Conservation (phyloP, 352 stramenopile species). For the Phytophthora hibernalis region DNA sequence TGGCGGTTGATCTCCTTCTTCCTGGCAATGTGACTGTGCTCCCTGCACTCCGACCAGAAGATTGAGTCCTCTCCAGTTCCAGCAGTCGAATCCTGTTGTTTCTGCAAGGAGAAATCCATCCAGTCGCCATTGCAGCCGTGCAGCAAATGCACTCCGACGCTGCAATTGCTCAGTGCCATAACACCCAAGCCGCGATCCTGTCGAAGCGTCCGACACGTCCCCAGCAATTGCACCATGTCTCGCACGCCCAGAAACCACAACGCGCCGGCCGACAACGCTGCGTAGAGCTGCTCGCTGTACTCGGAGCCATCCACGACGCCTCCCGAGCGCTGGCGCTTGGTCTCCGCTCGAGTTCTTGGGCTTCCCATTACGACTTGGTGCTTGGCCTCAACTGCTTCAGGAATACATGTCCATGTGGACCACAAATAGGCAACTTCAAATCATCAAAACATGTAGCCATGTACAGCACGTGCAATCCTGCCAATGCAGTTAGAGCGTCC, state of each 20-base stretch:
- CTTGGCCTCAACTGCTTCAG: neutral
- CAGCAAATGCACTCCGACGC: conserved; percentile 38
- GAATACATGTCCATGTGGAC: conserved; percentile 5
- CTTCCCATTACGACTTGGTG: neutral
- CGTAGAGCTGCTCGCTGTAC: conserved; percentile 32
- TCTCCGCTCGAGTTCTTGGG: conserved; percentile 29
- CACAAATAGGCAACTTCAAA: neutral
- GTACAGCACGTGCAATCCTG: conserved; percentile 12
- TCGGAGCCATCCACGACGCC: neutral
- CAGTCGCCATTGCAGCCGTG: conserved; percentile 39
- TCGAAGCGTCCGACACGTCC: conserved; percentile 39
- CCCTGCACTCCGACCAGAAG: conserved; percentile 29
- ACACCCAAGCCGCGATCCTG: conserved; percentile 28
- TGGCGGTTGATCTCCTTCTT: conserved; percentile 32
- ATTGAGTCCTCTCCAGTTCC: conserved; percentile 13
- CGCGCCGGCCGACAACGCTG: conserved; percentile 29
- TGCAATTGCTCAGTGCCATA: conserved; percentile 38
- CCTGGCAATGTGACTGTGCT: conserved; percentile 22
- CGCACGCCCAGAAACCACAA: conserved; percentile 38
- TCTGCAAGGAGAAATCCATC: conserved; percentile 39
- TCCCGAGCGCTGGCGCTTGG: conserved; percentile 28
- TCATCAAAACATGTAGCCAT: conserved; percentile 27
- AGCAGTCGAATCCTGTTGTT: conserved; percentile 16
- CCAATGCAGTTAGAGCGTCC: conserved; percentile 23
- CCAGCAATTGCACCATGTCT: conserved; percentile 38